These are phyloP conservation scores for Pseudozyma thailandica DNA, from an alignment of 1,284 basidiomycete genomes.

Conservation along the genomic window DNA sequence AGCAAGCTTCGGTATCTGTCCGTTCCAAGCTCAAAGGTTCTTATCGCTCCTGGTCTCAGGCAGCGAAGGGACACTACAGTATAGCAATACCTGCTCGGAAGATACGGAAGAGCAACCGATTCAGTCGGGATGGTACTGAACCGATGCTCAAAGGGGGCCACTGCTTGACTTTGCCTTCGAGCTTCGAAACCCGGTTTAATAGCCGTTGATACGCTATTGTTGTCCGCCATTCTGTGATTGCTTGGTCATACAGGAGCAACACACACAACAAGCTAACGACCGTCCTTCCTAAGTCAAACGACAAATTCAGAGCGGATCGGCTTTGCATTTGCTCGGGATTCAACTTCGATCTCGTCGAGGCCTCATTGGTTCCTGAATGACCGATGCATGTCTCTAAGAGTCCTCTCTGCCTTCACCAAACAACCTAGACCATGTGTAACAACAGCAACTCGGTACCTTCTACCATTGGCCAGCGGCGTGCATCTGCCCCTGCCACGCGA, in stretches of 20 bases:
- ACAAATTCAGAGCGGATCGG: neutral
- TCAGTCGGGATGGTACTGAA: no score
- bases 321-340: neutral
- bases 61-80: no score
- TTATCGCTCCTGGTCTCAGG: no score
- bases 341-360: neutral
- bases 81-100: no score
- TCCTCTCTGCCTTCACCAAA: neutral
- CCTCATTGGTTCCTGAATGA: conserved; percentile 1
- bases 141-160: no score
- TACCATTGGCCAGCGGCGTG: neutral
- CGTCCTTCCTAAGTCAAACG: no score
- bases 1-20: neutral
- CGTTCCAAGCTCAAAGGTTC: no score
- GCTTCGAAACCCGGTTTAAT: neutral
- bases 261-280: no score
- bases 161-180: neutral
- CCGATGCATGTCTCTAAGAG: neutral
- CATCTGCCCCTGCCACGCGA: conserved; percentile 14
- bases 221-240: no score
- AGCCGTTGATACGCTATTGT: neutral
- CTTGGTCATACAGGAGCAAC: neutral
- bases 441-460: neutral
- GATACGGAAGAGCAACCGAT: no score
- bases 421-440: neutral